Conservation (phyloP, 345 rosid genomes). For the Erysimum cheiranthoides region DNA sequence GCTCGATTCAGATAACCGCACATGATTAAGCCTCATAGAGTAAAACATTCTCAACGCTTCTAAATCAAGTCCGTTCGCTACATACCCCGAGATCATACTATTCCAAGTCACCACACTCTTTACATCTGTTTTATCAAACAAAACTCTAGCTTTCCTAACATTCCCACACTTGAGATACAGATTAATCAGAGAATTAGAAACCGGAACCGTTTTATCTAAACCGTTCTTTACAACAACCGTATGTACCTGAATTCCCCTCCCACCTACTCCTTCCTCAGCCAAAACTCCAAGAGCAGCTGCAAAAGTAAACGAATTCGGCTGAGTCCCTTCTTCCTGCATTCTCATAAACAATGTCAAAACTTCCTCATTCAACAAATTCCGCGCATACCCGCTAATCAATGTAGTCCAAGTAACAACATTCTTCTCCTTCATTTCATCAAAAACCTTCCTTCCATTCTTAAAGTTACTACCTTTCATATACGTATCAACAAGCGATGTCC, state of each 20-base stretch:
- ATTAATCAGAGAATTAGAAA: conserved; percentile 76
- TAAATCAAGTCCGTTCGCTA: conserved; percentile 58
- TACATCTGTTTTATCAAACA: conserved; percentile 60
- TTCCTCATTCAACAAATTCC: conserved; percentile 52
- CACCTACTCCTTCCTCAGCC: conserved; percentile 54
- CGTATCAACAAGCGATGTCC: conserved; percentile 80
- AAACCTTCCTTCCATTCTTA: conserved; percentile 62
- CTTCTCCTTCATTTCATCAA: conserved; percentile 65
- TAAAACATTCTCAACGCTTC: conserved; percentile 68
- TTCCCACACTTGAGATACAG: conserved; percentile 69
- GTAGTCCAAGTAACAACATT: conserved; percentile 96
- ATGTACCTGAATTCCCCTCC: conserved; percentile 68
- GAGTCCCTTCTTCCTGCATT: conserved; percentile 65
- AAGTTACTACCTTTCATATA: conserved; percentile 67
- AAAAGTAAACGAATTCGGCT: conserved; percentile 70
- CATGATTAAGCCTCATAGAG: conserved; percentile 58
- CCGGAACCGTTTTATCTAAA: conserved; percentile 48
- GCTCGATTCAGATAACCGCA: conserved; percentile 57
- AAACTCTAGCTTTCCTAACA: conserved; percentile 59
- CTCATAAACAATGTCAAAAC: conserved; percentile 55
- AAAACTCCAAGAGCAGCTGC: conserved; percentile 73
- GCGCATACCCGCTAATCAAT: conserved; percentile 68
- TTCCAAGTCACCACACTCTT: conserved; percentile 80
- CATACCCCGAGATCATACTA: conserved; percentile 72
- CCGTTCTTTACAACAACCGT: conserved; percentile 65